These are phyloP conservation scores for Eucalyptus shirleyi DNA, from an alignment of 345 rosid genomes.

Conservation along the genomic window DNA sequence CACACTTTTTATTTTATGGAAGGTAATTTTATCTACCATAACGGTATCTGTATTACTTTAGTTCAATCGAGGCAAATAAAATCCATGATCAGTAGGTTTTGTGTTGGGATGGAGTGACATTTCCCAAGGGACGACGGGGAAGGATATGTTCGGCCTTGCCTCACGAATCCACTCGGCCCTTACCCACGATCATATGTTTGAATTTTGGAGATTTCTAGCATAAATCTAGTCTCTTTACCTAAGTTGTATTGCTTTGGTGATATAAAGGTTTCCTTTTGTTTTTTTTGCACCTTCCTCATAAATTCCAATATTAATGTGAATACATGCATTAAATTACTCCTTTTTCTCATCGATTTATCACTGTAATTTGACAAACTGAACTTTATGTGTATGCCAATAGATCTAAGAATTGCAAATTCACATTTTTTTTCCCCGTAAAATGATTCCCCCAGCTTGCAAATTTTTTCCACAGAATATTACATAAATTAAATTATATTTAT, in stretches of 20 bases:
- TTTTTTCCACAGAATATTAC: no score
- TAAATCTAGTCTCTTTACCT: not conserved
- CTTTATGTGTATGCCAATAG: not conserved
- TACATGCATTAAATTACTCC: not conserved
- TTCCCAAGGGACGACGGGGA: not conserved
- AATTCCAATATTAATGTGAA: not conserved
- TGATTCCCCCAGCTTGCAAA: not conserved
- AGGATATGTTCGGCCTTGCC: not conserved
- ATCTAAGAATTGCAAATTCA: not conserved
- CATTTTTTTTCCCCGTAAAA: not conserved
- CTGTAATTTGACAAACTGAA: not conserved
- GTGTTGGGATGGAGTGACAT: not conserved
- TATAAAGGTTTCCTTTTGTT: not conserved
- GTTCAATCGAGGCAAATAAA: not conserved
- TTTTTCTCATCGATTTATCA: not conserved
- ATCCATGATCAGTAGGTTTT: not conserved
- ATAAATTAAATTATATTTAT: no score
- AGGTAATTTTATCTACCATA: not conserved
- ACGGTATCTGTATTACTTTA: rapidly evolving
- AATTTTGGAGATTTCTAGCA: not conserved
- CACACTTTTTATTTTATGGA: not conserved
- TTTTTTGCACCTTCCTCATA: not conserved
- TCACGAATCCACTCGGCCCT: no score
- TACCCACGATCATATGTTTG: not conserved
- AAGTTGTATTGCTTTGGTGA: not conserved